Percentiles rank a stretch among this genome's conserved stretches.
These are phyloP conservation scores for Linnemannia elongata DNA, from an alignment of 192 early-diverging fungal genomes.

Conservation along the genomic window DNA sequence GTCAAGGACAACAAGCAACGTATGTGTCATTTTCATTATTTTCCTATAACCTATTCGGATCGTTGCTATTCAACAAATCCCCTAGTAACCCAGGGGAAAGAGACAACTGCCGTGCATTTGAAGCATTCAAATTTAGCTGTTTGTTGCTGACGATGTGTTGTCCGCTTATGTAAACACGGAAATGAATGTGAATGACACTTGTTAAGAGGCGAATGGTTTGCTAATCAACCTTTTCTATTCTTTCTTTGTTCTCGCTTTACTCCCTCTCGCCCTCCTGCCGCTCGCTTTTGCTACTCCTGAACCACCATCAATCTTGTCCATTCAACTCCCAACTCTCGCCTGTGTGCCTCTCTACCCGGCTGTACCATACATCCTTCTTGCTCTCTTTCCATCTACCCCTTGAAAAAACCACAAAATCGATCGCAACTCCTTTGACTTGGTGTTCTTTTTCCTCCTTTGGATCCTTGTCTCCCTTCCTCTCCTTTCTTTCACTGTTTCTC, in stretches of 20 bases:
- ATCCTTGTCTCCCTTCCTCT: not conserved
- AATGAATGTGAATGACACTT: not conserved
- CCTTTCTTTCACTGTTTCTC: not conserved
- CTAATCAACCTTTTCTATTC: not conserved
- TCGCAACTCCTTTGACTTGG: conserved; percentile 3
- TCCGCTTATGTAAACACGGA: not conserved
- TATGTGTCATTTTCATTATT: too few species aligned
- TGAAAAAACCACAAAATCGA: not conserved
- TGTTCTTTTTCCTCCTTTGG: not conserved
- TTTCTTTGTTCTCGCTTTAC: not conserved
- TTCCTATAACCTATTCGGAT: too few species aligned
- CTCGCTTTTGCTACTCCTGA: not conserved
- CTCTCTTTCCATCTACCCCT: not conserved
- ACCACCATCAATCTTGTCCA: not conserved
- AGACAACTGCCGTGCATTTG: too few species aligned
- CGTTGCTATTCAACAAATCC: too few species aligned
- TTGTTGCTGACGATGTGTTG: not conserved
- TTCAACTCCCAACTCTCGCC: not conserved
- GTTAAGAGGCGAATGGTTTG: not conserved
- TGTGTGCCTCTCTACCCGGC: not conserved
- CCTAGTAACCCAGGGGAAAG: too few species aligned
- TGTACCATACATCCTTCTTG: not conserved
- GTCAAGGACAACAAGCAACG: too few species aligned
- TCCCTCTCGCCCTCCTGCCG: not conserved
- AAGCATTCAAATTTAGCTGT: too few species aligned